Evolutionary conservation across 2,329 filamentous ascomycete species (phyloP).

Genomic region (Teratosphaeria destructans): DNA sequence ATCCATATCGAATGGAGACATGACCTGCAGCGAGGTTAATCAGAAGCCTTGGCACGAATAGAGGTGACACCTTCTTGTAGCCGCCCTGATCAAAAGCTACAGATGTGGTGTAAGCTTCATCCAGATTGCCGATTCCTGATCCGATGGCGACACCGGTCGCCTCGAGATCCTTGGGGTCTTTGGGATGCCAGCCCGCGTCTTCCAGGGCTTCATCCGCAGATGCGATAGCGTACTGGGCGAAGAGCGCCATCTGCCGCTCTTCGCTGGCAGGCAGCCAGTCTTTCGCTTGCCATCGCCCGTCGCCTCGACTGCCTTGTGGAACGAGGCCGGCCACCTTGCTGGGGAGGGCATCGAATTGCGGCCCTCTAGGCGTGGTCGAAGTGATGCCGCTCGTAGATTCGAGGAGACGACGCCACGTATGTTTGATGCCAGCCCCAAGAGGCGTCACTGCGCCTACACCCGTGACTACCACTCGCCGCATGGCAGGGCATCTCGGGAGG

Average conservation of each 20-base stretch:
- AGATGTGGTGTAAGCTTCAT: slow-evolving; percentile 79
- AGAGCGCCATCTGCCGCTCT: slow-evolving; percentile 73
- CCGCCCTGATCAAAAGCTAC: slow-evolving; percentile 65
- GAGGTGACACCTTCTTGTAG: slow-evolving; percentile 82
- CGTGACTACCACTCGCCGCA: slow-evolving; percentile 42
- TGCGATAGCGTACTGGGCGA: slow-evolving; percentile 83
- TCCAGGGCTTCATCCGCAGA: slow-evolving; percentile 75
- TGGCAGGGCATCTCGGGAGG: slow-evolving; percentile 30
- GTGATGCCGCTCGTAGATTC: slow-evolving; percentile 71
- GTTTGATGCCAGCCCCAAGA: slow-evolving; percentile 40
- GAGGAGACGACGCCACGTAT: slow-evolving; percentile 71
- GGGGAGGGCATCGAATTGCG: slow-evolving; percentile 60
- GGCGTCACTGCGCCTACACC: slow-evolving; percentile 39
- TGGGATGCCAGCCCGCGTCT: slow-evolving; percentile 68
- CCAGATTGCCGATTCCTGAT: slow-evolving; percentile 88
- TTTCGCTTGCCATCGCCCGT: slow-evolving; percentile 37
- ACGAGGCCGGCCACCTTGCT: slow-evolving; percentile 80
- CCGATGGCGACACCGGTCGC: slow-evolving; percentile 83
- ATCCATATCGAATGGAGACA: slow-evolving; percentile 82
- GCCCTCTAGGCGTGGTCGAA: slow-evolving; percentile 55
- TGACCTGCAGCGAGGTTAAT: slow-evolving; percentile 95
- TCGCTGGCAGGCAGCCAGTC: slow-evolving; percentile 43
- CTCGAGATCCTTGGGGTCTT: slow-evolving; percentile 52
- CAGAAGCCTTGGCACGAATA: slow-evolving; percentile 85
- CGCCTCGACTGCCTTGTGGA: slow-evolving; percentile 42